These are phyloP conservation scores for Stephania yunnanensis DNA, from an alignment of 164 flowering plant genomes.

Conservation along the genomic window DNA sequence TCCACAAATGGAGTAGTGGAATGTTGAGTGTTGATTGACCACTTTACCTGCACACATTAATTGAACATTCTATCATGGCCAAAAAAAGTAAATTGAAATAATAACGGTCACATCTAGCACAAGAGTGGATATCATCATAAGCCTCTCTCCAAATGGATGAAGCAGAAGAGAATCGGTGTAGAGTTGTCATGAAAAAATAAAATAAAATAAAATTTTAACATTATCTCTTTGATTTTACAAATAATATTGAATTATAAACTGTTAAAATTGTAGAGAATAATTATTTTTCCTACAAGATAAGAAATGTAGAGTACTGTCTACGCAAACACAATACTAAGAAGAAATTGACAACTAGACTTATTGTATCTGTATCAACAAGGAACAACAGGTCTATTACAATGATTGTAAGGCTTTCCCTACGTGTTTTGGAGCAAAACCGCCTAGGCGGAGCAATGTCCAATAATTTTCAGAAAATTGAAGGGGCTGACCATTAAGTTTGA, in stretches of 20 bases:
- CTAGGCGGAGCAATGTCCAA: too few species aligned
- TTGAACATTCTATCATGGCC: neutral
- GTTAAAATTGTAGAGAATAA: neutral
- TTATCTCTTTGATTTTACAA: neutral
- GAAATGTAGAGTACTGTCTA: neutral
- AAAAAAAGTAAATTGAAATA: neutral
- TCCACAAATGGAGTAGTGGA: conserved; percentile 92
- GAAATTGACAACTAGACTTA: neutral
- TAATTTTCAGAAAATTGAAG: too few species aligned
- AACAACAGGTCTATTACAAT: neutral
- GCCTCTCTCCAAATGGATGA: neutral
- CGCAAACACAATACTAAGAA: neutral
- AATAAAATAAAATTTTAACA: neutral
- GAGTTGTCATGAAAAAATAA: neutral
- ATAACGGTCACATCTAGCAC: neutral
- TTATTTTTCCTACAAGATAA: neutral
- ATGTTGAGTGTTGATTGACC: conserved; percentile 89
- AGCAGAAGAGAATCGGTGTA: neutral
- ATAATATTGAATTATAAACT: neutral
- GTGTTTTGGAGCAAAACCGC: too few species aligned
- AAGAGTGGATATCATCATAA: neutral
- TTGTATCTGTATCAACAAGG: neutral
- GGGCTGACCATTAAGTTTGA: too few species aligned
- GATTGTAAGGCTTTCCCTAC: too few species aligned
- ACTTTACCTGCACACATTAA: conserved; percentile 58